phyloP scores from a whole-genome alignment of 805 yeast genomes.

The Starmerella stellata region DNA sequence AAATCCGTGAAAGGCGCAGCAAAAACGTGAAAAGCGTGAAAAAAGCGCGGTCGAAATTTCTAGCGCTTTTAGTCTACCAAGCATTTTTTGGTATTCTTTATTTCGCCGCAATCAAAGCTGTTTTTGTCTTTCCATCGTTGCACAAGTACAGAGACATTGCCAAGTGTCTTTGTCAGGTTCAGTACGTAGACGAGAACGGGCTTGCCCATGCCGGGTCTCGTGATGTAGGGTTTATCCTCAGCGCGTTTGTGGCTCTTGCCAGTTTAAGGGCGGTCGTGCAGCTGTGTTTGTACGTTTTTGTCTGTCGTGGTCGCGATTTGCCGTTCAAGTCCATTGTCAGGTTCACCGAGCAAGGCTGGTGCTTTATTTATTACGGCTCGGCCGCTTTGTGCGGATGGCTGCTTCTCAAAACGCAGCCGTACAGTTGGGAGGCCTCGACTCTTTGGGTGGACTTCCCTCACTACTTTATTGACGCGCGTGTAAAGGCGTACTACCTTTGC shows the following conservation, averaged over 20 bases:
- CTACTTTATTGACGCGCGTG: constrained; percentile 31
- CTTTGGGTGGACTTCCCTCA: constrained; percentile 64
- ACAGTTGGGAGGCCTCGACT: constrained; percentile 38
- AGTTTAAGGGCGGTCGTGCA: constrained; percentile 12
- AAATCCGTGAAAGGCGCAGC: not conserved
- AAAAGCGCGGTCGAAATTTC: not conserved
- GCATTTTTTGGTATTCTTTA: constrained; percentile 1
- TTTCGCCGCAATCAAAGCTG: constrained; percentile 1
- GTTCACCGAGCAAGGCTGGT: constrained; percentile 81
- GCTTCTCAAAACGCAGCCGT: constrained; percentile 40
- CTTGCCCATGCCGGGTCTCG: constrained; percentile 11
- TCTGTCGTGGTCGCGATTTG: constrained; percentile 4
- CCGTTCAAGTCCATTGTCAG: constrained; percentile 37
- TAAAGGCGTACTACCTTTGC: constrained; percentile 54
- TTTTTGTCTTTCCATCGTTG: not conserved
- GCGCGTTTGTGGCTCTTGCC: constrained; percentile 9
- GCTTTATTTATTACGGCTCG: constrained; percentile 36
- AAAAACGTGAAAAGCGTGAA: not conserved
- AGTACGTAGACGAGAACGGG: constrained; percentile 9
- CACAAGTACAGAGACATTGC: constrained; percentile 1
- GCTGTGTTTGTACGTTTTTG: constrained; percentile 3
- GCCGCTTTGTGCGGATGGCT: constrained; percentile 41
- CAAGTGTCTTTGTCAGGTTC: constrained; percentile 6
- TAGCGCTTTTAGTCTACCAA: constrained; percentile 4
- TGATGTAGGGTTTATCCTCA: constrained; percentile 7